A percentile compares a stretch with the other conserved stretches of the same genome.
These are phyloP conservation scores for Tylopilus orsonianus DNA, from an alignment of 1,284 basidiomycete genomes.

Conservation along the genomic window DNA sequence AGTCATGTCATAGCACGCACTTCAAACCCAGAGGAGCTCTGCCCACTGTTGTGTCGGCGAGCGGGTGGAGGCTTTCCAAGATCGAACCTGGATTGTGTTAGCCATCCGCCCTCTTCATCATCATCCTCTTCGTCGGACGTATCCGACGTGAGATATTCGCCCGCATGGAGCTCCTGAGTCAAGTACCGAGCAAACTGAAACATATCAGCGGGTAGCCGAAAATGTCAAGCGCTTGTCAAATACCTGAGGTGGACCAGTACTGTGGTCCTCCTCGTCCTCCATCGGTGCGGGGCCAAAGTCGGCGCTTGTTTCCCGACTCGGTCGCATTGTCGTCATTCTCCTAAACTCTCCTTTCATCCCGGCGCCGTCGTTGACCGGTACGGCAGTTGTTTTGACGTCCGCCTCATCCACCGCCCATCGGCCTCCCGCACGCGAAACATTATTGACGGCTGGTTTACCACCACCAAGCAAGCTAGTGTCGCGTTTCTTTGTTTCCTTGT, in stretches of 20 bases:
- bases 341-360: constrained; percentile 57
- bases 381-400: constrained; percentile 41
- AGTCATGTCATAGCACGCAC: constrained; percentile 38
- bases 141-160: constrained; percentile 56
- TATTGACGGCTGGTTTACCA: constrained; percentile 65
- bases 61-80: constrained; percentile 57
- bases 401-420: constrained; percentile 76
- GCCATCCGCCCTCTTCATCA: constrained; percentile 72
- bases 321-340: constrained; percentile 43
- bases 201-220: not conserved
- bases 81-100: constrained; percentile 70
- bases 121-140: constrained; percentile 70
- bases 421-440: constrained; percentile 32
- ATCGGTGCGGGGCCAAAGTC: constrained; percentile 65
- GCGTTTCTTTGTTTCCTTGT: constrained; percentile 82
- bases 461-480: constrained; percentile 84
- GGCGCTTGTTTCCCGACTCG: constrained; percentile 52
- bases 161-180: constrained; percentile 66
- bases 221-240: not conserved
- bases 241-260: constrained; percentile 56
- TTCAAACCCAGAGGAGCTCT: constrained; percentile 60
- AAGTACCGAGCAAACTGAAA: constrained; percentile 72
- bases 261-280: constrained; percentile 42
- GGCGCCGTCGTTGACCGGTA: constrained; percentile 25
- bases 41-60: constrained; percentile 49